These are phyloP conservation scores for Plasmopara halstedii DNA, from an alignment of 352 stramenopile genomes.

Conservation along the genomic window DNA sequence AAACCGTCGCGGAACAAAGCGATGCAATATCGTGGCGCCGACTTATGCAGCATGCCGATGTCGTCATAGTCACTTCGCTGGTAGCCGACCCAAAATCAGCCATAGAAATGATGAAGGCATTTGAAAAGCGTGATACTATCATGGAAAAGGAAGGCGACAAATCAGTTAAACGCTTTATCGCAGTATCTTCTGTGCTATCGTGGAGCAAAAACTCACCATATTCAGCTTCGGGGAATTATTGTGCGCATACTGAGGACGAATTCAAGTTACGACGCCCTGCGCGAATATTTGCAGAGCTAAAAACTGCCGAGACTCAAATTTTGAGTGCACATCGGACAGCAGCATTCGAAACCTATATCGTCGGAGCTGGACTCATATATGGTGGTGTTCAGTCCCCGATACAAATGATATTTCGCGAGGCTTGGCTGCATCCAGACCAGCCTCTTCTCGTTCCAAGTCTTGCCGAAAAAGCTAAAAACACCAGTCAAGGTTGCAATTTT, in stretches of 20 bases:
- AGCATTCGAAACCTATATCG: conserved; percentile 60
- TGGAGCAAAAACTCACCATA: conserved; percentile 67
- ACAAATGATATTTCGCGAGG: conserved; percentile 56
- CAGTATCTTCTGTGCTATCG: conserved; percentile 65
- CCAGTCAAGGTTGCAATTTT: conserved; percentile 43
- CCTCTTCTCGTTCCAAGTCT: conserved; percentile 58
- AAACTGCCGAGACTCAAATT: conserved; percentile 79
- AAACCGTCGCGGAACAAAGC: conserved; percentile 40
- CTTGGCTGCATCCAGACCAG: conserved; percentile 55
- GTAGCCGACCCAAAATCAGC: conserved; percentile 40
- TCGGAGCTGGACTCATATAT: conserved; percentile 72
- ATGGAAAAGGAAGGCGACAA: conserved; percentile 18
- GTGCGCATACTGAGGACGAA: conserved; percentile 54
- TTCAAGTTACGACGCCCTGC: conserved; percentile 77
- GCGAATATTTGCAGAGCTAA: conserved; percentile 62
- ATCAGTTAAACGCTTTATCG: conserved; percentile 59
- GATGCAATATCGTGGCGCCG: conserved; percentile 44
- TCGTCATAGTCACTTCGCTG: conserved; percentile 51
- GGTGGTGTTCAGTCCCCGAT: conserved; percentile 65
- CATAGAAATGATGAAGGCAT: conserved; percentile 59
- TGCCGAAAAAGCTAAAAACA: conserved; percentile 15
- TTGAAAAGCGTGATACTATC: conserved; percentile 35
- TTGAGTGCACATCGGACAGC: conserved; percentile 56
- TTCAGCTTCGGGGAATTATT: conserved; percentile 29
- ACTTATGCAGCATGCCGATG: conserved; percentile 44